A percentile compares a stretch with the other conserved stretches of the same genome.
These are phyloP conservation scores for Talaromyces sp. DNA, from an alignment of 2,329 filamentous ascomycete species.

Conservation along the genomic window DNA sequence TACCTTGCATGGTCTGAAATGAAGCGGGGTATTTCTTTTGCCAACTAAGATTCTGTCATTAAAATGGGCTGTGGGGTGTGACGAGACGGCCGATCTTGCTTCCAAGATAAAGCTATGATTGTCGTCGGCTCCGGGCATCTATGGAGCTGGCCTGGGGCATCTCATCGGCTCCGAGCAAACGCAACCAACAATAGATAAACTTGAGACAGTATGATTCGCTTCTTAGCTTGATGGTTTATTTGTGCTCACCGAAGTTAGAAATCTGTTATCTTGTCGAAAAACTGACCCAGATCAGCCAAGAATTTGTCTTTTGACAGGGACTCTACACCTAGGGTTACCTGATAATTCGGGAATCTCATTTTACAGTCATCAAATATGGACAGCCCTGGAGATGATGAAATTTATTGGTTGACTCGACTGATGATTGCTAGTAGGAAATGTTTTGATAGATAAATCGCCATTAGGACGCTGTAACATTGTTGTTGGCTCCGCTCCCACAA, in stretches of 20 bases:
- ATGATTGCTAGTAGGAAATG: neutral
- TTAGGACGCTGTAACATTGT: neutral
- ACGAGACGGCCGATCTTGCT: neutral
- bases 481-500: neutral
- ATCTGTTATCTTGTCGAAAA: neutral
- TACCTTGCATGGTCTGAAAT: neutral
- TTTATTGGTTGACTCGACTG: neutral
- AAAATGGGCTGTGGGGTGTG: neutral
- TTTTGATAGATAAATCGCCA: neutral
- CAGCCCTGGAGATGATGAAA: neutral
- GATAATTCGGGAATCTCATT: neutral
- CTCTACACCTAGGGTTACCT: neutral
- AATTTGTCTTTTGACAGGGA: neutral
- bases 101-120: neutral
- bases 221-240: neutral
- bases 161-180: neutral
- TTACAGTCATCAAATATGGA: neutral
- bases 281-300: neutral
- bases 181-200: neutral
- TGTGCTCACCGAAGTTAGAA: neutral
- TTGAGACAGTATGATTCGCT: neutral
- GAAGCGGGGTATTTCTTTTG: neutral
- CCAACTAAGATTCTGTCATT: neutral
- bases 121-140: neutral
- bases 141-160: neutral